Base-by-base conservation (phyloP, 78 protist genomes). In the Bodo saltans region DNA sequence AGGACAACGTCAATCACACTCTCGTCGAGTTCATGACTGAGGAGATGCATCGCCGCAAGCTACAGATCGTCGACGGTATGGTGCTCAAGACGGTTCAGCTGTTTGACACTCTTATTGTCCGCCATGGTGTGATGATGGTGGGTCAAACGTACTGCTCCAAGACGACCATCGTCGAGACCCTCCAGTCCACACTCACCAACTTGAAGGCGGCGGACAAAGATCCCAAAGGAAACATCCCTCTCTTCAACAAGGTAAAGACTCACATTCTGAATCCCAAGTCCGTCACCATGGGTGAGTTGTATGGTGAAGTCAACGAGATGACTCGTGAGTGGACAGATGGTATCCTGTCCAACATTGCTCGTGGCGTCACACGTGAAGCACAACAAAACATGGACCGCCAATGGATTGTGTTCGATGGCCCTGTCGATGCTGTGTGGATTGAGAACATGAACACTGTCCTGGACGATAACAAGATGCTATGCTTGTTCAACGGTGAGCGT, bases 361-460 rank as follows among this genome's bases (percentile, higher is more conserved):
- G 85, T 33, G 40, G 41, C 21, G 28, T 3, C 23, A 37, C 47
- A 17, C 1, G 28, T 27, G 85, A 85, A 21, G 4, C 42, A 12
- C 32, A 35, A 27, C 25, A 25, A 0, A 17, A 35, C 85, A 1
- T n/a, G 37, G 89, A 90, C 70, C n/a, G 40, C 60, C 75, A 92
- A 47, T 92, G 92, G 93, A 74, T 90, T 23, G 84, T 90, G 8
- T 92, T 94, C 78, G 97, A 94, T 72, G 95, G 95, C 11, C 95
- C 97, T 23, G 94, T 94, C 38, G 97, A 94, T 81, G 91, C 95
- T 0, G n/a, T 94, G 68, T 94, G 94, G 97, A 85, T 91, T 37
- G 95, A 93, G 90, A 86, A 86, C 70, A 3, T 88, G 84, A 88
- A 88, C 81, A 83, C 90, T 28, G 90, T 88, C 8, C 84, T 88